Conservation (phyloP, 345 rosid species). For the Atalantia buxifolia region DNA sequence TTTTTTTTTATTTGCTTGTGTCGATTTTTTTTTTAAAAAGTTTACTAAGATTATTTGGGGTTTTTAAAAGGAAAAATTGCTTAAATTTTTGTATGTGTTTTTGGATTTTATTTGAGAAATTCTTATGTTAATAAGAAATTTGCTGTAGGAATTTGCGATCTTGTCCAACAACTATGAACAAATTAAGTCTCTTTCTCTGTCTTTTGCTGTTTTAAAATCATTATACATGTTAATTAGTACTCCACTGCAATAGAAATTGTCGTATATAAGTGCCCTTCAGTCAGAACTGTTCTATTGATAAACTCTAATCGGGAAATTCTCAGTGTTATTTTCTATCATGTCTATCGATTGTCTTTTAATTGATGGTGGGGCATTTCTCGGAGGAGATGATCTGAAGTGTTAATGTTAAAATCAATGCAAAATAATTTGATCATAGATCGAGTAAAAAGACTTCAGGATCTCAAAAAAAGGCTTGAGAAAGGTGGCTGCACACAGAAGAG, state of each 20-base stretch:
- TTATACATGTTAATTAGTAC: neutral
- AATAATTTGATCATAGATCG: neutral
- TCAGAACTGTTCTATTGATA: neutral
- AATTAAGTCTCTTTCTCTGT: neutral
- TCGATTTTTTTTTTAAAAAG: neutral
- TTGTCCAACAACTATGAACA: neutral
- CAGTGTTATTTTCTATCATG: neutral
- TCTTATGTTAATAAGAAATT: neutral
- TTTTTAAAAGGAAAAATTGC: neutral
- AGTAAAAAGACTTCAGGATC: neutral
- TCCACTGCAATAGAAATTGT: neutral
- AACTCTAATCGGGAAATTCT: neutral
- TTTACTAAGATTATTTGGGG: neutral
- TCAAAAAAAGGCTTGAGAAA: neutral
- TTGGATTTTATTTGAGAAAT: neutral
- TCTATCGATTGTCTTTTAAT: neutral
- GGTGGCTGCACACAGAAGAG: neutral
- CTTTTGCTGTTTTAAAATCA: neutral
- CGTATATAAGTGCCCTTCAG: neutral
- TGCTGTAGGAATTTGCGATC: neutral
- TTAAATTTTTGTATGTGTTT: conserved; percentile 21
- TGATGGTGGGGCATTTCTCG: neutral
- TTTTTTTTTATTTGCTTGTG: neutral
- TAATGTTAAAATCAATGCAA: neutral
- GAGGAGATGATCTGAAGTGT: neutral